Base-by-base conservation (phyloP, 768 basidiomycete species). In the Leccinum sublutescens region DNA sequence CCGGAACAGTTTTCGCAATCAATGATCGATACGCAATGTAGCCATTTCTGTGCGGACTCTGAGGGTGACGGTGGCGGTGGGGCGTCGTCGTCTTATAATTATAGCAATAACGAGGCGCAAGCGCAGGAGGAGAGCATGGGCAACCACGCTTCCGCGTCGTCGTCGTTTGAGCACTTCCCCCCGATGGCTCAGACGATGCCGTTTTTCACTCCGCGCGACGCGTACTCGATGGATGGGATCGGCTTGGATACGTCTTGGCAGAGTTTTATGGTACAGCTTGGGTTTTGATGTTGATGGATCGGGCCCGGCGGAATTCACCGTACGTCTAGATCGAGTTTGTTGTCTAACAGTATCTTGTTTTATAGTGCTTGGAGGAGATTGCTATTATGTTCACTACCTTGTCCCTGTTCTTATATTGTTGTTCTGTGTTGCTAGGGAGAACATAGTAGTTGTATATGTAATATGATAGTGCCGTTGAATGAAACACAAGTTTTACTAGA, bases 241-340 rank as follows among this genome's bases (percentile, higher is more conserved):
- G 75, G 78, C 31, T 63, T 88, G 55, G 85, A 89, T 66, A 73
- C 85, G 17, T 80, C 84, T 1, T 89, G 87, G 86, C 82, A 84
- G 67, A 81, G 77, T 60, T 85, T 89, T 48, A 82, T 86, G 48
- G 85, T 88, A 68, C 87, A 89, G 63, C 75, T 89, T 48, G 87
- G 87, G 2, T 80, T 80, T 60, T 78, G 58, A 70, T 48, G 8
- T 31, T 8, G 5, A 29, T n/a, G n/a, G 4, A 43, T 43, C 1
- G n/a, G n/a, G 9, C 40, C 40, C n/a, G 40, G 40, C n/a, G 9
- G 40, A 43, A 43, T 43, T n/a, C 40, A 7, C 17, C 17, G 52
- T 43, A 23, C 5, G 38, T 54, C 8, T 1, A 15, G n/a, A 9
- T 43, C 2, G 36, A 36, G 43, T 45, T 45, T 3, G 15, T 36